phyloP scores from a whole-genome alignment of 345 rosid species.

The Citropsis articulata region DNA sequence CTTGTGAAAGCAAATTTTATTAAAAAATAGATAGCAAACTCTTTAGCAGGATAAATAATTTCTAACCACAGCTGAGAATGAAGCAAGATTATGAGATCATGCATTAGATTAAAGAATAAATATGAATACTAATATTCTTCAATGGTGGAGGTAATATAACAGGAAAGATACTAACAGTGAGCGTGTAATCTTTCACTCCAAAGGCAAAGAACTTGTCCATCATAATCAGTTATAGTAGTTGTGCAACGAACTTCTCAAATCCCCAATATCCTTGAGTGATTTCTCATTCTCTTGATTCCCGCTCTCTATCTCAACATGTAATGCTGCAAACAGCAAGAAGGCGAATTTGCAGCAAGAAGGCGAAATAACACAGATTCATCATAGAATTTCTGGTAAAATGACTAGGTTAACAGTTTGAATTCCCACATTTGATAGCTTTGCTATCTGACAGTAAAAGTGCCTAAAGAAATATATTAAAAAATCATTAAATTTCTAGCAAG shows the following conservation, averaged over 20 bases:
- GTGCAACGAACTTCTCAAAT: conserved; percentile 25
- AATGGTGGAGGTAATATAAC: background rate
- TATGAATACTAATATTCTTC: background rate
- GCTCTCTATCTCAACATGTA: conserved; percentile 31
- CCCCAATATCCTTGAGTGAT: conserved; percentile 32
- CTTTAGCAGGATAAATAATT: background rate
- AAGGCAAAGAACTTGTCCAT: background rate
- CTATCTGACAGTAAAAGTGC: background rate
- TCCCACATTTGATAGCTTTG: background rate
- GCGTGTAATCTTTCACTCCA: background rate
- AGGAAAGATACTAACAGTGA: background rate
- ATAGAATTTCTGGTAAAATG: background rate
- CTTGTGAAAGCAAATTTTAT: background rate
- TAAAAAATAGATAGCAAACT: background rate
- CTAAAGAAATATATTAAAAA: background rate
- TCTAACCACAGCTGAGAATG: background rate
- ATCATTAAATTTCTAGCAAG: background rate
- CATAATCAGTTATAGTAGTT: conserved; percentile 1
- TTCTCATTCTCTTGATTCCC: conserved; percentile 35
- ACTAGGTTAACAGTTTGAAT: background rate
- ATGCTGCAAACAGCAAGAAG: conserved; percentile 29
- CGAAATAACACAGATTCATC: background rate
- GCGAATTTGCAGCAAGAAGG: background rate
- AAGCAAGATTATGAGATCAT: background rate
- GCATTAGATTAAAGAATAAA: background rate